These are phyloP conservation scores for Eutrema yunnanense DNA, from an alignment of 345 rosid species.

Conservation along the genomic window DNA sequence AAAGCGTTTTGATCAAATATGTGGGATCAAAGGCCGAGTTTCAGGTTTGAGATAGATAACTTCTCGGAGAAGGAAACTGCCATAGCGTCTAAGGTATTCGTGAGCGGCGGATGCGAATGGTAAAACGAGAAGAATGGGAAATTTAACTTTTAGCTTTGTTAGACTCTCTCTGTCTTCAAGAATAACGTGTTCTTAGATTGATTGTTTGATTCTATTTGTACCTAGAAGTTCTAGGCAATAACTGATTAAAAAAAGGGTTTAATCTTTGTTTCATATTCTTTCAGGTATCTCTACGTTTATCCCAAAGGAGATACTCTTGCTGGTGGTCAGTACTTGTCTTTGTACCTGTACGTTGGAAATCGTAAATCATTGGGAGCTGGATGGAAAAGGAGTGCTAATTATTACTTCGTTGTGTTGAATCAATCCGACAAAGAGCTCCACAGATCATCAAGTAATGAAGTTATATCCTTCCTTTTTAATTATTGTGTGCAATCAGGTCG, in stretches of 20 bases:
- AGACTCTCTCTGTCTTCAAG: not conserved
- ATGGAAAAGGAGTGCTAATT: not conserved
- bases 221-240: no score
- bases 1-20: not conserved
- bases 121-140: not conserved
- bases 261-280: not conserved
- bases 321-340: not conserved
- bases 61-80: not conserved
- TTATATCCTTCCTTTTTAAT: not conserved
- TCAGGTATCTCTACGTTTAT: not conserved
- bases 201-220: no score
- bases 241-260: not conserved
- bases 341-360: not conserved
- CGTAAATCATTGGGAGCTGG: not conserved
- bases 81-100: not conserved
- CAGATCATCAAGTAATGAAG: not conserved
- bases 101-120: conserved; percentile 2
- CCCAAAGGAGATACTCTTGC: not conserved
- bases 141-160: not conserved
- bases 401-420: not conserved
- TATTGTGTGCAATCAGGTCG: no score
- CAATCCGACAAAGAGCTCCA: conserved; percentile 2
- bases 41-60: not conserved
- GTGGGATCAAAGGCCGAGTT: not conserved
- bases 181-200: not conserved